Evolutionary conservation across 345 rosid species (phyloP).

Genomic region (Chamaenerion angustifolium): DNA sequence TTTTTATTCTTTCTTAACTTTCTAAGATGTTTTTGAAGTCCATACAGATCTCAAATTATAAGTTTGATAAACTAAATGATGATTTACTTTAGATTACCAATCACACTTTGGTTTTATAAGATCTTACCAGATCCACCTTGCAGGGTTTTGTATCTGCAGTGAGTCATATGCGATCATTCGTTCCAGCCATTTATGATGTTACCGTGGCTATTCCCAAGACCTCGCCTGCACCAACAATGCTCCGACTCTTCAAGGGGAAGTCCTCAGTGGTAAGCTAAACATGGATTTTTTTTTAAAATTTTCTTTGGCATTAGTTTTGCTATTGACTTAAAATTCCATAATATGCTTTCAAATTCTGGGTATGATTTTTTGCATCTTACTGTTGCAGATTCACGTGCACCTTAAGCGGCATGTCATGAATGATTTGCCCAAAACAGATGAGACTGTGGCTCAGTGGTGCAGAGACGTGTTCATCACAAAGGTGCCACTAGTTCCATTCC

Average conservation of each 20-base stretch:
- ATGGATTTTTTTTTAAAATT: too few relatives aligned
- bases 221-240: constrained; percentile 57
- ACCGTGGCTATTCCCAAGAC: constrained; percentile 51
- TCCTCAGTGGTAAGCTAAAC: constrained; percentile 51
- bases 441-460: constrained; percentile 50
- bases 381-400: constrained; percentile 28
- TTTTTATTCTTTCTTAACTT: too few relatives aligned
- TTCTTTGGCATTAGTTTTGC: too few relatives aligned
- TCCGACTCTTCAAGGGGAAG: constrained; percentile 56
- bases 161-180: constrained; percentile 66
- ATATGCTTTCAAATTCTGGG: too few relatives aligned
- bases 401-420: constrained; percentile 41
- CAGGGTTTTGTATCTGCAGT: constrained; percentile 91
- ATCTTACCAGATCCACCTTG: constrained; percentile 7
- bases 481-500: constrained; percentile 12
- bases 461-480: constrained; percentile 44
- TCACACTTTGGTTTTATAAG: too few relatives aligned
- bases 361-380: not conserved
- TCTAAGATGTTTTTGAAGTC: too few relatives aligned
- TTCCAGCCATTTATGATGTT: constrained; percentile 76
- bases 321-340: too few relatives aligned
- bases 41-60: too few relatives aligned
- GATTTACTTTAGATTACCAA: too few relatives aligned
- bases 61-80: too few relatives aligned
- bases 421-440: constrained; percentile 39